A percentile compares a stretch with the other conserved stretches of the same genome.
Evolutionary conservation across 257 asterid species (phyloP).

Genomic region (Solanum chilense): DNA sequence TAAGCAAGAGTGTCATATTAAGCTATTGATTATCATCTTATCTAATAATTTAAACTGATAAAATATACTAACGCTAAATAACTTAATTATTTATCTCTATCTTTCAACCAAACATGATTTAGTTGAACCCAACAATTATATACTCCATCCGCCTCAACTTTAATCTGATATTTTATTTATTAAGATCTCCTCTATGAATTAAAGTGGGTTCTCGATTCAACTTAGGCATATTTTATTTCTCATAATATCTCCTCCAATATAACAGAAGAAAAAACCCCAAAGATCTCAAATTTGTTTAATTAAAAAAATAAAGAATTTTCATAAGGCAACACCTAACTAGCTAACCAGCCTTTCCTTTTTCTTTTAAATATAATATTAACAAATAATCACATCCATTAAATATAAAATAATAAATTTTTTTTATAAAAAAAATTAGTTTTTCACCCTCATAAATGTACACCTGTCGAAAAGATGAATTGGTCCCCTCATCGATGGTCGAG

Average conservation of each 20-base stretch:
- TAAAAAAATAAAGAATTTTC: neutral
- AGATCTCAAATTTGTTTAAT: neutral
- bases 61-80: neutral
- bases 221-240: neutral
- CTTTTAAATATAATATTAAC: neutral
- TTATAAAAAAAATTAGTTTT: neutral
- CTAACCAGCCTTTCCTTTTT: neutral
- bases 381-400: neutral
- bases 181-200: constrained; percentile 3
- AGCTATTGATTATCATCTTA: neutral
- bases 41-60: neutral
- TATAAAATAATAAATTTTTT: too few relatives aligned
- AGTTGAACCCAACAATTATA: neutral
- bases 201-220: constrained; percentile 7
- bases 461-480: constrained; percentile 2
- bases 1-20: neutral
- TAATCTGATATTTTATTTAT: neutral
- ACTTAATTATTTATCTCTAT: neutral
- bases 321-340: neutral
- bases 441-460: neutral
- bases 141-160: neutral
- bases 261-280: neutral
- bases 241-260: neutral
- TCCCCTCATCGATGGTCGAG: constrained; percentile 40
- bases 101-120: neutral